Base-by-base conservation (phyloP, 148 eudicot species). In the Cornus kousa region DNA sequence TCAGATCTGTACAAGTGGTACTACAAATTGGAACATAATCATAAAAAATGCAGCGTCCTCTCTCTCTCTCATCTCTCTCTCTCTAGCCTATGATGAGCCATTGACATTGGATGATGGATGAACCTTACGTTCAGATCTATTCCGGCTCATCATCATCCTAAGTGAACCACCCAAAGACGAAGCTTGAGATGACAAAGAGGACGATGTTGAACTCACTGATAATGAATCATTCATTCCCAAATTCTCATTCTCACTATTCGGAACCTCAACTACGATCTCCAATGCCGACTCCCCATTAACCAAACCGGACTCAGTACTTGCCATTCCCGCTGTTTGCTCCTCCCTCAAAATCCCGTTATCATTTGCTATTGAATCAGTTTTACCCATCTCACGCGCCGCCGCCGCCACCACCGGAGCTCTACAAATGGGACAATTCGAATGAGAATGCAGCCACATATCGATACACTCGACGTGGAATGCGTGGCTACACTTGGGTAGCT, bases 401-500 rank as follows among this genome's bases (percentile, higher is more conserved):
- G 28, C 28, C 46, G 78, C 82, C 11, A 77, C 82, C 11, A 80
- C 87, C 10, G 80, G 68, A 2, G 86, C 81, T 3, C 93, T 90
- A 82, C 94, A 92, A 53, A 89, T 82, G 1, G 97, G 94, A 65
- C 94, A 92, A 37, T 80, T 89, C 12, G 89, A 79, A 79, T 90
- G 91, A 20, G 89, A 86, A 57, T 65, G 68, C 43, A 92, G 72
- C 97, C 97, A 92, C 94, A 87, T 89, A 72, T 90, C 97, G 28
- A 92, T 89, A 68, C 97, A 92, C 48, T 89, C 89, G 0, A 90
- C 89, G 46, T 92, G 97, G 53, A 92, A 90, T 7, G 60, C 86
- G 76, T 92, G 97, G 4, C 86, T 76, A 65, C 94, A 92, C 17
- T 77, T 75, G 1, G 86, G 90, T 50, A 92, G 69, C 9, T 71